Evolutionary conservation across 805 yeast genomes (phyloP).

Genomic region (Lipomyces sp.): DNA sequence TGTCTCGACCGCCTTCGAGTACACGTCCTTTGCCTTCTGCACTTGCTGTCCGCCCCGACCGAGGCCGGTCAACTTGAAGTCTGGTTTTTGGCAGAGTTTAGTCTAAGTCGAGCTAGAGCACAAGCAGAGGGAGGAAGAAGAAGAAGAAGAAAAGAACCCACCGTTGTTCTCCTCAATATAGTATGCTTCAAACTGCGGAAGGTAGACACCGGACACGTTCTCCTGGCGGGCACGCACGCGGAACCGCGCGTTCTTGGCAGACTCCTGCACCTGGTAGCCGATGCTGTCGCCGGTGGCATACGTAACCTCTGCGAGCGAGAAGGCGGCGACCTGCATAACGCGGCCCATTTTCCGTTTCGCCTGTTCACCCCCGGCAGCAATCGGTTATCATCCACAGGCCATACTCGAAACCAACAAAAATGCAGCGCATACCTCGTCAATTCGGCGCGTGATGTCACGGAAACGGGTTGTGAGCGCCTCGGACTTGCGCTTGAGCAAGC

Average conservation of each 20-base stretch:
- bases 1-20: constrained; percentile 95
- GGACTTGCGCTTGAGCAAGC: constrained; percentile 87
- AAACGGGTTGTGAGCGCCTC: constrained; percentile 96
- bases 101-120: too few relatives aligned
- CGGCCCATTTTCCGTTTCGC: constrained; percentile 96
- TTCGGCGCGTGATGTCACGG: constrained; percentile 90
- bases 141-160: constrained; percentile 1
- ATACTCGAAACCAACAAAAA: neutral
- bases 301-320: constrained; percentile 93
- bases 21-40: constrained; percentile 87
- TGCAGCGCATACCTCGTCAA: constrained; percentile 61
- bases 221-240: constrained; percentile 89
- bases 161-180: constrained; percentile 74
- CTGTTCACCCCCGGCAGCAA: constrained; percentile 19
- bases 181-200: constrained; percentile 87
- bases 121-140: too few relatives aligned
- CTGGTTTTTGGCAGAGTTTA: too few relatives aligned
- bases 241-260: constrained; percentile 82
- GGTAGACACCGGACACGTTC: constrained; percentile 90
- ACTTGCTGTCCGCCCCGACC: constrained; percentile 99
- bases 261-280: constrained; percentile 92
- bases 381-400: neutral
- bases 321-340: constrained; percentile 97
- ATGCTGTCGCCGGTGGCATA: constrained; percentile 97
- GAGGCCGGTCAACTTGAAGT: constrained; percentile 91